Base-by-base conservation (phyloP, 2,329 filamentous ascomycete genomes). In the Sphaerulina populicola region DNA sequence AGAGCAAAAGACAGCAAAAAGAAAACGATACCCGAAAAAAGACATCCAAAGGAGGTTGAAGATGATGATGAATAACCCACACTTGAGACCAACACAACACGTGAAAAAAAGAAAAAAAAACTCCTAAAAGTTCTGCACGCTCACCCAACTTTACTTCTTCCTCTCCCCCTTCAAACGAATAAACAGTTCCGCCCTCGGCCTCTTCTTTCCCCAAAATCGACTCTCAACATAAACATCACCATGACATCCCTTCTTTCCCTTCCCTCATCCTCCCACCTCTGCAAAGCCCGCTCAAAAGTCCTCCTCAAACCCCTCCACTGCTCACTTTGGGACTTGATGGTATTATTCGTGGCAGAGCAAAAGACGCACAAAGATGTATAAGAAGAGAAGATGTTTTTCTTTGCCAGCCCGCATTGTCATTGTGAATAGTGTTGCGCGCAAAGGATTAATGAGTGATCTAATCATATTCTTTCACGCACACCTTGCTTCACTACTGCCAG, bases 131-230 rank as follows among this genome's bases (percentile, higher is more conserved):
- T 23, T 23, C 21, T 23, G 21, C 21, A 23, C 21, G 3, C 21
- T 23, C 21, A 6, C 3, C 21, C 6, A 3, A 23, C 21, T 3
- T n/a, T 18, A 18, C 18, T 2, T 18, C 23, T 5, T 27, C 23
- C 23, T 27, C 23, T 27, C 23, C 23, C 23, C 5, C 6, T 7
- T 27, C 23, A 27, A 27, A 50, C 48, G n/a, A 44, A 41, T n/a
- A 15, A 44, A 50, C 35, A 14, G 38, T 30, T 44, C 41, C 7
- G 48, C 41, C 18, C 12, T 33, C 23, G 47, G 47, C 39, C 42
- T 45, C 12, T 43, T 18, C 15, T 21, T 12, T 8, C 12, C 31
- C 6, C 31, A 9, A 6, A 5, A 7, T 11, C 31, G 4, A 35
- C 8, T n/a, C 10, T 10, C 12, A 27, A 27, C 23, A 27, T 27